phyloP scores from a whole-genome alignment of 2,329 filamentous ascomycete species.

The Leptographium galeiforme region DNA sequence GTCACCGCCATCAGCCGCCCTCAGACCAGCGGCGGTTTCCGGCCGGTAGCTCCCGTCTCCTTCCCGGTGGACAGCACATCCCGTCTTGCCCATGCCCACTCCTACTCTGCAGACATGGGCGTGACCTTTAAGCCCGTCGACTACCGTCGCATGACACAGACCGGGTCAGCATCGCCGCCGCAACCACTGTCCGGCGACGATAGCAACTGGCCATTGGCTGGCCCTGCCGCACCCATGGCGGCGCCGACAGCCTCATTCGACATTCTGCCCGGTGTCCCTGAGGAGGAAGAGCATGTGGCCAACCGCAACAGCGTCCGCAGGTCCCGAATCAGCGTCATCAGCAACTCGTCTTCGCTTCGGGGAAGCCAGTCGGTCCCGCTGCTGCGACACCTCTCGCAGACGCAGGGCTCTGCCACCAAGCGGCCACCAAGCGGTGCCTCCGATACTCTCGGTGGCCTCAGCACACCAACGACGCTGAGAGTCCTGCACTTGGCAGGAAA shows the following conservation, averaged over 20 bases:
- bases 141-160: conserved; percentile 21
- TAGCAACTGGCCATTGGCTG: conserved; percentile 30
- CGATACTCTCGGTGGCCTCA: conserved; percentile 35
- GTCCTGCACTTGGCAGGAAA: conserved; percentile 16
- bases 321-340: conserved; percentile 30
- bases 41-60: conserved; percentile 15
- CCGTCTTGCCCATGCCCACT: conserved; percentile 24
- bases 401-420: conserved; percentile 14
- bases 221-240: conserved; percentile 13
- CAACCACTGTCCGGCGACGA: conserved; percentile 22
- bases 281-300: conserved; percentile 43
- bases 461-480: conserved; percentile 23
- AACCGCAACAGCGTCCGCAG: conserved; percentile 17
- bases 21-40: conserved; percentile 30
- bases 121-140: conserved; percentile 8
- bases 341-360: conserved; percentile 37
- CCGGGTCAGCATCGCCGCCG: conserved; percentile 16
- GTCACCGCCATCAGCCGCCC: conserved; percentile 27
- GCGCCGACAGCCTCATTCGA: conserved; percentile 20
- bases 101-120: conserved; percentile 15
- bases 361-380: conserved; percentile 42
- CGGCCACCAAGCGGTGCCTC: conserved; percentile 32
- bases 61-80: conserved; percentile 13
- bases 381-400: conserved; percentile 30
- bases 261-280: conserved; percentile 44